A percentile compares a stretch with the other conserved stretches of the same genome.
Conservation (phyloP, 768 basidiomycete genomes). For the Termitomyces sp. region DNA sequence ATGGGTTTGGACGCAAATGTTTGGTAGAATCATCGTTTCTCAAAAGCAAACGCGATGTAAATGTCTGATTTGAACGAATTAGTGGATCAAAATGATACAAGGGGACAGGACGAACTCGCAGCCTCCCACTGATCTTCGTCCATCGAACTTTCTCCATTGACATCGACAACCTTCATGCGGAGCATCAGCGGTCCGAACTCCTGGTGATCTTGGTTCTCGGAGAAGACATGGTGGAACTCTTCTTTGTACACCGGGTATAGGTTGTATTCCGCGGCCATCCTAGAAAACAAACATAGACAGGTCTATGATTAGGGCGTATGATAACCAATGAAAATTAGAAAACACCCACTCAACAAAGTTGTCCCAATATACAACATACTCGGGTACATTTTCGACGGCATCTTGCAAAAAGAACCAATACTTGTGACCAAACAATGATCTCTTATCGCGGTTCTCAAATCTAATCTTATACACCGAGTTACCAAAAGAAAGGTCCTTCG, state of each 20-base stretch:
- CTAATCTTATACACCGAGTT: conserved; percentile 87
- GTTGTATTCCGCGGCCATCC: conserved; percentile 80
- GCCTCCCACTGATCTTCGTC: conserved; percentile 97
- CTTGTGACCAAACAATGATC: conserved; percentile 78
- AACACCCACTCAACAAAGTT: conserved; percentile 83
- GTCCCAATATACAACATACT: conserved; percentile 96
- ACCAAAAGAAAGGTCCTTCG: conserved; percentile 74
- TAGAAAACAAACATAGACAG: conserved; percentile 21
- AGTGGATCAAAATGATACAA: not conserved
- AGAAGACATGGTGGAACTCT: conserved; percentile 87
- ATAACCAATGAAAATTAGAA: conserved; percentile 6
- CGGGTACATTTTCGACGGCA: conserved; percentile 95
- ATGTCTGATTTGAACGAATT: conserved; percentile 53
- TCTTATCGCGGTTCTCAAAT: conserved; percentile 66
- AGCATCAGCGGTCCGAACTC: conserved; percentile 84
- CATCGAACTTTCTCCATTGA: conserved; percentile 85
- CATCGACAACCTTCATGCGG: conserved; percentile 89
- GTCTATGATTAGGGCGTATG: not conserved
- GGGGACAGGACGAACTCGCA: conserved; percentile 67
- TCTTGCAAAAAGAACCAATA: conserved; percentile 94
- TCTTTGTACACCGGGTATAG: conserved; percentile 73
- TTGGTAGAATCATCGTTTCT: conserved; percentile 43
- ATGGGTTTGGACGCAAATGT: not conserved
- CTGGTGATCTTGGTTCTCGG: conserved; percentile 69
- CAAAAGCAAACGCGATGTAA: conserved; percentile 90